Evolutionary conservation across 345 rosid species (phyloP), one percentile per base, ranked within the genome.

Genomic region (Lenwebbia sp.): DNA sequence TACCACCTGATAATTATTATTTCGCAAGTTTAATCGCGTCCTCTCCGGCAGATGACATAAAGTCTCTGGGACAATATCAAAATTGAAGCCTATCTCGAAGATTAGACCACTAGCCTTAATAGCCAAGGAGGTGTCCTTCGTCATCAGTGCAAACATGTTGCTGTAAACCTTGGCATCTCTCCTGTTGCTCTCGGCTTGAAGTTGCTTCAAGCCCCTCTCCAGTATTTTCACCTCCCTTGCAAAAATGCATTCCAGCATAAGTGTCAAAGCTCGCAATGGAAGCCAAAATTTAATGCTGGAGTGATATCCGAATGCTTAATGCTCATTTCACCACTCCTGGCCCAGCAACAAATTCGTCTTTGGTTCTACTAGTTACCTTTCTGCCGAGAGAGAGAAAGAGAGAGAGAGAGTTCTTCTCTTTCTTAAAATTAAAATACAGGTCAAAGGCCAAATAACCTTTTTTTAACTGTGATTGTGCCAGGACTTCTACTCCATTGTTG

Each of bases 201-300:
- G 93, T 88, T 88, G 92, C 84, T 89, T 88, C 89, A 94, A 86
- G 2, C 84, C 89, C 86, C 87, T 90, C 86, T 91, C 88, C n/a
- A 90, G 89, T 60, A 85, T 88, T 87, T 86, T 93, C 85, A 93
- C 89, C 88, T 92, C 96, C 90, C 96, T 94, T 88, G 55, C 28
- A 85, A 85, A 76, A 76, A 50, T 57, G 26, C 81, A 37, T 70
- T 70, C 81, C 81, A 70, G 47, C 23, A 70, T 19, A 30, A 65
- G 26, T 37, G 81, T 70, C 81, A 70, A 19, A 70, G 81, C 26
- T 83, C 25, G 17, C 21, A 30, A 51, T 83, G 41, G 44, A 28
- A 51, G 44, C 41, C 58, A 30, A 52, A 30, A 52, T 83, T 70
- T 70, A 70, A 70, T 19, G 81, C 47, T 37, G 26, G 6, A 70